phyloP scores from a whole-genome alignment of 345 rosid genomes.

The Populus euphratica region DNA sequence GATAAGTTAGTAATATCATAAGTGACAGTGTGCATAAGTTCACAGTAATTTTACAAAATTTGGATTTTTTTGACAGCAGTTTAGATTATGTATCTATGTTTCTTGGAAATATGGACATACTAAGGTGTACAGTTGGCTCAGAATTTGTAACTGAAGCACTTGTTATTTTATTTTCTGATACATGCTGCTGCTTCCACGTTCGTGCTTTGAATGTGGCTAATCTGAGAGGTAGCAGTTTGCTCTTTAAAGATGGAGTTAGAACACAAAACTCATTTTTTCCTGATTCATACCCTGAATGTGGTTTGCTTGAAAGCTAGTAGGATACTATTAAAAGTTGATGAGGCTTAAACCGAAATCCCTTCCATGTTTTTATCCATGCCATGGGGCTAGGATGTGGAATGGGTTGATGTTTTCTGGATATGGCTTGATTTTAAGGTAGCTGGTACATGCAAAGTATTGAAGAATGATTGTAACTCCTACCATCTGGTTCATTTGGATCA shows the following conservation, averaged over 20 bases:
- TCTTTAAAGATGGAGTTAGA: too few species aligned
- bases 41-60: background rate
- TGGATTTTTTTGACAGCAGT: background rate
- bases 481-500: background rate
- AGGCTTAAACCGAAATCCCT: background rate
- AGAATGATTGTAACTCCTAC: background rate
- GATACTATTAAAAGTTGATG: background rate
- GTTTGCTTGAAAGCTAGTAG: background rate
- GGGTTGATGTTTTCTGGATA: background rate
- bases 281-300: background rate
- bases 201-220: too few species aligned
- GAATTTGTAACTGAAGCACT: background rate
- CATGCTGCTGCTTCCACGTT: too few species aligned
- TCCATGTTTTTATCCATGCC: background rate
- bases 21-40: background rate
- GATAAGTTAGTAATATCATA: background rate
- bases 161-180: too few species aligned
- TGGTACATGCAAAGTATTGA: background rate
- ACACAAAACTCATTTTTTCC: too few species aligned
- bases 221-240: too few species aligned
- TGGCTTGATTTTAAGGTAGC: background rate
- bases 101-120: background rate
- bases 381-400: background rate
- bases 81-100: background rate
- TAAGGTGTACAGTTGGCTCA: background rate